Percentiles rank a stretch among this genome's conserved stretches.
Evolutionary conservation across 768 basidiomycete species (phyloP).

Genomic region (Phylloporus rhodoxanthus): DNA sequence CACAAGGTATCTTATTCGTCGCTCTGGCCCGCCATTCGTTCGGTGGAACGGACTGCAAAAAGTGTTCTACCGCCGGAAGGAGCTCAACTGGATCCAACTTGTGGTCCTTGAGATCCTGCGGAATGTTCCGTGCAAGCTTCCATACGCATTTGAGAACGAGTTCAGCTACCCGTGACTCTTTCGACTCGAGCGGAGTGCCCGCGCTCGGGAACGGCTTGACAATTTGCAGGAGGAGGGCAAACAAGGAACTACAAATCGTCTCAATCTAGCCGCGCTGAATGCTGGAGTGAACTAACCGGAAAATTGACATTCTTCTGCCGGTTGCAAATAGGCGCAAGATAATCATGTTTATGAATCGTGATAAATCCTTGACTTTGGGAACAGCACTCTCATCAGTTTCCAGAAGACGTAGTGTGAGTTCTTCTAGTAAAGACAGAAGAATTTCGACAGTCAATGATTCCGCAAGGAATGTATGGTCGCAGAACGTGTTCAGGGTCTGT

Average conservation of each 20-base stretch:
- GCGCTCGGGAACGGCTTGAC: slow-evolving; percentile 77
- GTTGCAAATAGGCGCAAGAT: slow-evolving; percentile 90
- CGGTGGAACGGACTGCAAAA: slow-evolving; percentile 87
- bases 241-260: slow-evolving; percentile 43
- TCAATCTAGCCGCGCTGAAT: neutral
- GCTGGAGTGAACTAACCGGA: slow-evolving; percentile 53
- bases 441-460: slow-evolving; percentile 83
- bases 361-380: slow-evolving; percentile 85
- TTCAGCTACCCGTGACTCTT: slow-evolving; percentile 85
- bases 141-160: slow-evolving; percentile 94
- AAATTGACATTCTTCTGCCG: slow-evolving; percentile 83
- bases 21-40: slow-evolving; percentile 94
- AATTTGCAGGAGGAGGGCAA: slow-evolving; percentile 75
- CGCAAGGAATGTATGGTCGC: slow-evolving; percentile 83
- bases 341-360: slow-evolving; percentile 98
- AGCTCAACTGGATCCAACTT: slow-evolving; percentile 82
- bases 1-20: slow-evolving; percentile 86
- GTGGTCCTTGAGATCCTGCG: slow-evolving; percentile 78
- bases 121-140: slow-evolving; percentile 94
- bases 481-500: slow-evolving; percentile 91
- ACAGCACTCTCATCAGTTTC: slow-evolving; percentile 87
- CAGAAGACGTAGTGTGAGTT: slow-evolving; percentile 83
- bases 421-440: slow-evolving; percentile 81
- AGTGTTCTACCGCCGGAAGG: slow-evolving; percentile 89
- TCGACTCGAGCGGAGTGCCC: slow-evolving; percentile 66